These are phyloP conservation scores for Teunomyces barrocoloradensis DNA, from an alignment of 805 yeast genomes.

Conservation along the genomic window DNA sequence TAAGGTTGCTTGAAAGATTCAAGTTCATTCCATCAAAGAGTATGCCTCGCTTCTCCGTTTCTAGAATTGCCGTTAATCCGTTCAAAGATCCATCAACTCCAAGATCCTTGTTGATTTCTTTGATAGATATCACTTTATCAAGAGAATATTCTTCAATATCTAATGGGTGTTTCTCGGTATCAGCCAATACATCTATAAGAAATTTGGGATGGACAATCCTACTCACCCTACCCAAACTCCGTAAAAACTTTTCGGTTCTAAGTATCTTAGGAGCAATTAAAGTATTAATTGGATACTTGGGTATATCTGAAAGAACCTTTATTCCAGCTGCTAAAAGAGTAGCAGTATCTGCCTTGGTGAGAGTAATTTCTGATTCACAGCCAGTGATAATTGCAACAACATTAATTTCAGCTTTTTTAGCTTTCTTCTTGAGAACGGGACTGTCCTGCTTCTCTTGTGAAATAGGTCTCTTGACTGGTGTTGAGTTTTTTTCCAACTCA, in stretches of 20 bases:
- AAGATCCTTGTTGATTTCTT: constrained; percentile 32
- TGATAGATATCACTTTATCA: constrained; percentile 28
- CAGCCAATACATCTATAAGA: constrained; percentile 41
- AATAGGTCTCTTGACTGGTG: constrained; percentile 5
- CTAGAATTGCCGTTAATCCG: constrained; percentile 16
- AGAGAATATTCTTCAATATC: constrained; percentile 28
- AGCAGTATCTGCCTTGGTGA: constrained; percentile 42
- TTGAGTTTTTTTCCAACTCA: constrained; percentile 23
- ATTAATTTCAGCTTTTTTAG: constrained; percentile 24
- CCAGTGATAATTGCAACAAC: constrained; percentile 63
- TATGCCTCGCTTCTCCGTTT: constrained; percentile 19
- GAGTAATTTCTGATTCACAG: constrained; percentile 45
- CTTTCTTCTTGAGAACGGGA: constrained; percentile 4
- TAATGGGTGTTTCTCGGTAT: constrained; percentile 8
- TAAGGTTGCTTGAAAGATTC: constrained; percentile 54
- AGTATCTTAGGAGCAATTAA: constrained; percentile 78
- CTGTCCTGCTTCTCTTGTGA: not conserved
- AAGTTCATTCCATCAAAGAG: constrained; percentile 51
- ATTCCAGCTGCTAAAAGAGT: constrained; percentile 57
- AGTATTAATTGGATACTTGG: constrained; percentile 41
- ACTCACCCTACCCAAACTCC: constrained; percentile 58
- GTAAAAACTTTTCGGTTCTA: constrained; percentile 84
- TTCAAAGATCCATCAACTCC: constrained; percentile 19
- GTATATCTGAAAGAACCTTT: constrained; percentile 42
- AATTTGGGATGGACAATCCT: constrained; percentile 56